Conservation (phyloP, 129 eudicot genomes). For the Chrysanthemum makinoi region DNA sequence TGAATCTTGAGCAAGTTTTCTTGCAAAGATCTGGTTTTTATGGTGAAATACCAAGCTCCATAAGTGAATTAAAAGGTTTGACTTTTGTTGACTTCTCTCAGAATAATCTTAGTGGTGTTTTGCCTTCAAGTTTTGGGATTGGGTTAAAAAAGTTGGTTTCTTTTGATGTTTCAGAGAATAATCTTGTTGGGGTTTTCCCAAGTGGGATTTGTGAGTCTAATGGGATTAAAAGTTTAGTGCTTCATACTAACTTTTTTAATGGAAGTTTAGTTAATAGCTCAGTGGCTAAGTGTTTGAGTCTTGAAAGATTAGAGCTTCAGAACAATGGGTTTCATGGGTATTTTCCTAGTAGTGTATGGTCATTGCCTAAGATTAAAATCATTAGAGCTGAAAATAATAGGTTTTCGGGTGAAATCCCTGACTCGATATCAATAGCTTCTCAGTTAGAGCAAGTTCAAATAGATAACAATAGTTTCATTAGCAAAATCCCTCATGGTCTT, state of each 20-base stretch:
- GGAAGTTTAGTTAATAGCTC: constrained; percentile 52
- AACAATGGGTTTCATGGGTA: constrained; percentile 73
- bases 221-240: constrained; percentile 44
- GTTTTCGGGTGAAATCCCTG: constrained; percentile 82
- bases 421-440: constrained; percentile 60
- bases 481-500: constrained; percentile 71
- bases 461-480: constrained; percentile 81
- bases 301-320: constrained; percentile 85
- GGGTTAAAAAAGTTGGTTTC: constrained; percentile 54
- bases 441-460: constrained; percentile 92
- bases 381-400: constrained; percentile 84
- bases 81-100: constrained; percentile 63
- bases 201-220: constrained; percentile 59
- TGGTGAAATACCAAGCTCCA: constrained; percentile 65
- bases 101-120: constrained; percentile 73
- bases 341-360: constrained; percentile 75
- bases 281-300: constrained; percentile 51
- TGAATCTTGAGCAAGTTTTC: constrained; percentile 71
- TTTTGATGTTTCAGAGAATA: constrained; percentile 87
- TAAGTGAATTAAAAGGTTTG: constrained; percentile 48
- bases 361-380: constrained; percentile 78
- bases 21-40: constrained; percentile 75
- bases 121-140: constrained; percentile 46
- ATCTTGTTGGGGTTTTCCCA: constrained; percentile 75
- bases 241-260: constrained; percentile 71